These are phyloP conservation scores for Scolecobasidium constrictum DNA, from an alignment of 2,329 filamentous ascomycete species.

Conservation along the genomic window DNA sequence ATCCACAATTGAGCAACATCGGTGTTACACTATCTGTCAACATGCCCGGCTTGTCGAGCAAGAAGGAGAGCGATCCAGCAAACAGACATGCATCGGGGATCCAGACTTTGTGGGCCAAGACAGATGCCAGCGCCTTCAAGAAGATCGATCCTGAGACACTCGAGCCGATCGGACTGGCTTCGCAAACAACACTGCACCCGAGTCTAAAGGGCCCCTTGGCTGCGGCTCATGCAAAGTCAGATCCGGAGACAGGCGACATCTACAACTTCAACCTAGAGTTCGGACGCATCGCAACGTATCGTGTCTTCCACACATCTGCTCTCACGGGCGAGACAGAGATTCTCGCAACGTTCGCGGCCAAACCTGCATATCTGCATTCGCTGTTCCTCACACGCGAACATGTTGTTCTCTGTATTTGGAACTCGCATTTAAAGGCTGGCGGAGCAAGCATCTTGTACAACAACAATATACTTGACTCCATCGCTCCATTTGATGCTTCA, in stretches of 20 bases:
- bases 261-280: conserved; percentile 75
- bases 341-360: conserved; percentile 52
- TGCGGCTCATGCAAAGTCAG: conserved; percentile 60
- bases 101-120: conserved; percentile 45
- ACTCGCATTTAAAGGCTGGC: conserved; percentile 45
- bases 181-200: conserved; percentile 54
- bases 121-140: conserved; percentile 47
- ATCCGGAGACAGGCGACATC: conserved; percentile 61
- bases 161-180: conserved; percentile 56
- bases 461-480: conserved; percentile 56
- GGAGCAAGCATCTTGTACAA: conserved; percentile 54
- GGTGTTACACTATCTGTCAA: conserved; percentile 56
- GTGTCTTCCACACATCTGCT: conserved; percentile 56
- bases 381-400: conserved; percentile 63
- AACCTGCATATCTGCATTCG: conserved; percentile 70
- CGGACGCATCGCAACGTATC: conserved; percentile 48
- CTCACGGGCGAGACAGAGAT: conserved; percentile 56
- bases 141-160: conserved; percentile 59
- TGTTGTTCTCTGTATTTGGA: conserved; percentile 64
- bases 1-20: conserved; percentile 41
- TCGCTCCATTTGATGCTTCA: conserved; percentile 49
- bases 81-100: conserved; percentile 25
- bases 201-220: conserved; percentile 56
- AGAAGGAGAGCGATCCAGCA: conserved; percentile 21
- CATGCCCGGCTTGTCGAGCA: conserved; percentile 40